These are phyloP conservation scores for Talaromyces sp. DNA, from an alignment of 2,329 filamentous ascomycete genomes.

Conservation along the genomic window DNA sequence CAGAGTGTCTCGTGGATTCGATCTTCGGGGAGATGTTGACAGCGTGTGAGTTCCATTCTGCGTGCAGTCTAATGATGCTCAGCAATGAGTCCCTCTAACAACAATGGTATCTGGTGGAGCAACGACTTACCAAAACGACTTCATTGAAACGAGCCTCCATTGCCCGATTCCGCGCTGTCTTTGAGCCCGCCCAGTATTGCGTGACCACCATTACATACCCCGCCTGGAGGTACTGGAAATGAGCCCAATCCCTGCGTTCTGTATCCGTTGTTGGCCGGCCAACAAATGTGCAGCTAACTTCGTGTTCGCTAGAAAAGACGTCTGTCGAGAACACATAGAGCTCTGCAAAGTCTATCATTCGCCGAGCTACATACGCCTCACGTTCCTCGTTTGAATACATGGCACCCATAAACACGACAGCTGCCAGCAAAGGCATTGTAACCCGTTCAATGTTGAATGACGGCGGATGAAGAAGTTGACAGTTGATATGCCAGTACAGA, in stretches of 20 bases:
- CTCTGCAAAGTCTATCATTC: constrained; percentile 43
- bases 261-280: constrained; percentile 22
- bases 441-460: constrained; percentile 40
- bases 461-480: constrained; percentile 41
- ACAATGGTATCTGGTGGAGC: neutral
- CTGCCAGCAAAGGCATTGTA: constrained; percentile 38
- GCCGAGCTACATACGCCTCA: constrained; percentile 38
- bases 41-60: constrained; percentile 36
- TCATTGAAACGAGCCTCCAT: constrained; percentile 45
- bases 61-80: constrained; percentile 33
- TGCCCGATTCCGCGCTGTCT: constrained; percentile 36
- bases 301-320: constrained; percentile 39
- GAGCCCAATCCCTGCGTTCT: constrained; percentile 30
- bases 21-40: constrained; percentile 38
- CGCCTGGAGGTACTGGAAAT: constrained; percentile 43
- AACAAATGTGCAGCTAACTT: constrained; percentile 36
- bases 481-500: constrained; percentile 45
- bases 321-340: constrained; percentile 43
- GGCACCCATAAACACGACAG: constrained; percentile 43
- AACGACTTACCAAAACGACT: constrained; percentile 35
- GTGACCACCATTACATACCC: constrained; percentile 40
- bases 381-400: constrained; percentile 43
- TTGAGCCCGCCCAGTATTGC: constrained; percentile 46
- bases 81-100: neutral
- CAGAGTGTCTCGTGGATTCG: constrained; percentile 37